phyloP scores from a whole-genome alignment of 1,139 yeast species.

The Pichia sp. region DNA sequence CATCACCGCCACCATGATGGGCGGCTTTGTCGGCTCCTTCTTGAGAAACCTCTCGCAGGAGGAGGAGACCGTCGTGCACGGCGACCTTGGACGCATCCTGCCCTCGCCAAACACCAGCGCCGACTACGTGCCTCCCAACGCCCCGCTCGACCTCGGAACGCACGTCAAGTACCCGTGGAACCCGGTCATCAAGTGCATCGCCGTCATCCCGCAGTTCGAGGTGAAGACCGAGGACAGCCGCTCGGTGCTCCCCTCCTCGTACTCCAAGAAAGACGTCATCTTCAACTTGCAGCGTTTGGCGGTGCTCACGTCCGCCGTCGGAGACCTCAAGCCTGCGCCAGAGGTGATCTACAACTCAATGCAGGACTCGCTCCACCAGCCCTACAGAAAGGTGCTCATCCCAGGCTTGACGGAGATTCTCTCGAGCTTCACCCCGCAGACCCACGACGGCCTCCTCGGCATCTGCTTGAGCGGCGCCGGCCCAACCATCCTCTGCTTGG shows the following conservation, averaged over 20 bases:
- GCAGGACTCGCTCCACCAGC: constrained; percentile 97
- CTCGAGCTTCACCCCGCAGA: constrained; percentile 72
- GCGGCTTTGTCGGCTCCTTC: constrained; percentile 95
- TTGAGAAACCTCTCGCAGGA: constrained; percentile 70
- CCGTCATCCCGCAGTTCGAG: constrained; percentile 90
- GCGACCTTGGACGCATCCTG: constrained; percentile 78
- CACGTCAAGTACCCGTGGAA: constrained; percentile 86
- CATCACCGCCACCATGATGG: constrained; percentile 98
- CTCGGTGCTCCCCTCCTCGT: constrained; percentile 77
- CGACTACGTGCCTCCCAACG: constrained; percentile 59
- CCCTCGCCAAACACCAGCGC: constrained; percentile 46
- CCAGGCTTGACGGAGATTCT: constrained; percentile 88
- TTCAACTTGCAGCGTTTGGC: constrained; percentile 81
- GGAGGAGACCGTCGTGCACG: constrained; percentile 70
- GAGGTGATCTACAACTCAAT: constrained; percentile 85
- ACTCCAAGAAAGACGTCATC: constrained; percentile 77
- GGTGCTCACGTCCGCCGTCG: constrained; percentile 75
- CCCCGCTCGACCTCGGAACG: constrained; percentile 83
- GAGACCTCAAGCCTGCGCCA: constrained; percentile 76
- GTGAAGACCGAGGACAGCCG: constrained; percentile 89
- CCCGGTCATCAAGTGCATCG: constrained; percentile 74
- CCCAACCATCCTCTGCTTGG: constrained; percentile 91
- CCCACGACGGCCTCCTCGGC: constrained; percentile 83
- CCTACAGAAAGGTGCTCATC: constrained; percentile 85
- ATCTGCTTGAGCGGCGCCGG: constrained; percentile 97